Evolutionary conservation across 306 rosid genomes (phyloP).

Genomic region (Sicyos baderoa): DNA sequence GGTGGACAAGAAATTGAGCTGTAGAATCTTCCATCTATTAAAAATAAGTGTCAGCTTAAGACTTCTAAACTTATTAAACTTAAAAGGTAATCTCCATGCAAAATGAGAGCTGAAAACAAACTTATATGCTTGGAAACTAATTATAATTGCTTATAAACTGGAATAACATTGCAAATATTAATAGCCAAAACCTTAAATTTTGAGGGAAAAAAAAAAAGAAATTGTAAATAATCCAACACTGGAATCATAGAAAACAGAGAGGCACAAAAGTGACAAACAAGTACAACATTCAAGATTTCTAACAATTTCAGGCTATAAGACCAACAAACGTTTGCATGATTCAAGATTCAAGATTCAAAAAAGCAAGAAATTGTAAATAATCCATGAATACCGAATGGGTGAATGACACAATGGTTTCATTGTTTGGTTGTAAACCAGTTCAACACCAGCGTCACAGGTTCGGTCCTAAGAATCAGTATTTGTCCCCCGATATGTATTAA

Average conservation of each 20-base stretch:
- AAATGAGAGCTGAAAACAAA: neutral
- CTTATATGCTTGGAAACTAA: neutral
- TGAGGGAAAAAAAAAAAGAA: neutral
- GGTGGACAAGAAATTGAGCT: conserved; percentile 37
- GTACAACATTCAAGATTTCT: neutral
- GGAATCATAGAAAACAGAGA: neutral
- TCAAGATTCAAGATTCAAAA: neutral
- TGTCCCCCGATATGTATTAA: no score
- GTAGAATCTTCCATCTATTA: conserved; percentile 62
- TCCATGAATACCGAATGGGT: no score
- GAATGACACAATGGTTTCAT: no score
- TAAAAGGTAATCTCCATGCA: neutral
- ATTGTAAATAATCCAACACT: neutral
- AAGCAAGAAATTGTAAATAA: no score
- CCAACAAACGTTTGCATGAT: neutral
- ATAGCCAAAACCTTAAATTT: neutral
- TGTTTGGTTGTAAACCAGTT: no score
- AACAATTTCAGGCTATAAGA: neutral
- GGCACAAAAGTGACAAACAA: neutral
- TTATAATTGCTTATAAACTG: neutral
- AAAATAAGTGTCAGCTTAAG: conserved; percentile 14
- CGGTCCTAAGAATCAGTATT: no score
- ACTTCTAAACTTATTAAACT: neutral
- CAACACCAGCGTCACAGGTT: no score
- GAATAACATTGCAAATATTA: neutral